Evolutionary conservation across 1,139 yeast genomes (phyloP), one percentile per base, ranked within the genome.

Genomic region (Diutina sp.): DNA sequence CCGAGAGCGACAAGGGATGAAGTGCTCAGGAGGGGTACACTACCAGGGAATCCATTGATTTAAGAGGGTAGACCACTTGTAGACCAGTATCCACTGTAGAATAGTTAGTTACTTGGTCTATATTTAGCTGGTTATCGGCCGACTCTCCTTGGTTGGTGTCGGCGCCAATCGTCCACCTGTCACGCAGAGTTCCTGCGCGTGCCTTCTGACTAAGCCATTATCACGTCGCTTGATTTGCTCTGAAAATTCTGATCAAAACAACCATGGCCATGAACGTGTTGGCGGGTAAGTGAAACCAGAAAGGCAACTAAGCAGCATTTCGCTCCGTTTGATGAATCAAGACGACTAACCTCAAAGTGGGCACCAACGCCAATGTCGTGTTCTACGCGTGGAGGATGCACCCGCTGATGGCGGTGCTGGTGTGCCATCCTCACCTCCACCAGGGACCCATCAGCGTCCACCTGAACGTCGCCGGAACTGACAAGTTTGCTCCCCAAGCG

Each of bases 311-410:
- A 21, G 2, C 28, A 14, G 11, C 55, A 25, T 16, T 18, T 5
- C 11, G 14, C n/a, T n/a, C n/a, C n/a, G n/a, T n/a, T 21, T 21
- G 25, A 21, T 21, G 25, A 21, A 21, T 3, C 3, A 2, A 21
- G 25, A 21, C 47, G 32, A 60, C 61, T 58, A 58, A 55, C 56
- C 46, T 46, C 41, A 47, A 6, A 58, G 61, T 59, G 46, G 62
- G 59, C 67, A 65, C 59, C 58, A 61, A 56, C 72, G 77, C 55
- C 60, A 64, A 55, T 61, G 57, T 61, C 56, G 56, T 60, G 28
- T 61, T 60, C 58, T 61, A 61, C 56, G 61, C 62, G 4, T 60
- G 63, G 63, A 57, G 62, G 21, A 51, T 61, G 46, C 61, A 59
- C 38, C 53, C 55, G 35, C 56, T 62, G 14, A 55, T 28, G 55